These are phyloP conservation scores for Coelastrella sp. DNA, from an alignment of 139 green algal genomes.

Conservation along the genomic window DNA sequence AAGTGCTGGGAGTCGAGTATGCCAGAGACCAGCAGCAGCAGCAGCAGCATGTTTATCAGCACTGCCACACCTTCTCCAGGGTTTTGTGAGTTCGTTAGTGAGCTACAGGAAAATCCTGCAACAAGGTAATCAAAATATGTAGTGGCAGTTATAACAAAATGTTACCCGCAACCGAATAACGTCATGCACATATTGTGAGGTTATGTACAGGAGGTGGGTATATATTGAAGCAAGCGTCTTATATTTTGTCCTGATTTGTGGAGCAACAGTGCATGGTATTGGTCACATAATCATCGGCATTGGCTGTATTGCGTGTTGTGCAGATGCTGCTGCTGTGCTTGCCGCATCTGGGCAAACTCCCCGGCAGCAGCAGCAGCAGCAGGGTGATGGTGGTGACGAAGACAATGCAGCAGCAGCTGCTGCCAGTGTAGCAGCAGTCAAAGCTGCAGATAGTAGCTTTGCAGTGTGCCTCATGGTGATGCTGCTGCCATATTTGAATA, in stretches of 20 bases:
- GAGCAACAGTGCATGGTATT: no score
- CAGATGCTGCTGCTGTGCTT: conserved; percentile 19
- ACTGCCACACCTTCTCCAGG: not conserved
- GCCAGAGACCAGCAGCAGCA: not conserved
- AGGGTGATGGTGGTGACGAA: not conserved
- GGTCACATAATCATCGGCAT: not conserved
- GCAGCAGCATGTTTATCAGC: conserved; percentile 7
- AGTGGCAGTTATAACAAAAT: not conserved
- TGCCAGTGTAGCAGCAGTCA: conserved; percentile 8
- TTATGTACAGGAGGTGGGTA: no score
- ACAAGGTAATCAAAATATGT: not conserved
- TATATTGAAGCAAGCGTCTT: no score
- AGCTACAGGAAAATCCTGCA: not conserved
- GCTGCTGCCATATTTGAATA: conserved; percentile 23
- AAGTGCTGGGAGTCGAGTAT: no score
- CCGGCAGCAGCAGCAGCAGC: conserved; percentile 36
- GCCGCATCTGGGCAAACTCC: conserved; percentile 22
- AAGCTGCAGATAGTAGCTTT: conserved; percentile 22
- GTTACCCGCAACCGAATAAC: no score
- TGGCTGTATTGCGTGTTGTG: not conserved
- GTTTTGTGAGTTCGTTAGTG: not conserved
- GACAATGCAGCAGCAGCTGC: not conserved
- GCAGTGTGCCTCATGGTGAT: conserved; percentile 17
- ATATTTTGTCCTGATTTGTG: no score
- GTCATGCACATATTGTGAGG: no score